Base-by-base conservation (phyloP, 208 protist species). In the Trypanosoma scelopori region DNA sequence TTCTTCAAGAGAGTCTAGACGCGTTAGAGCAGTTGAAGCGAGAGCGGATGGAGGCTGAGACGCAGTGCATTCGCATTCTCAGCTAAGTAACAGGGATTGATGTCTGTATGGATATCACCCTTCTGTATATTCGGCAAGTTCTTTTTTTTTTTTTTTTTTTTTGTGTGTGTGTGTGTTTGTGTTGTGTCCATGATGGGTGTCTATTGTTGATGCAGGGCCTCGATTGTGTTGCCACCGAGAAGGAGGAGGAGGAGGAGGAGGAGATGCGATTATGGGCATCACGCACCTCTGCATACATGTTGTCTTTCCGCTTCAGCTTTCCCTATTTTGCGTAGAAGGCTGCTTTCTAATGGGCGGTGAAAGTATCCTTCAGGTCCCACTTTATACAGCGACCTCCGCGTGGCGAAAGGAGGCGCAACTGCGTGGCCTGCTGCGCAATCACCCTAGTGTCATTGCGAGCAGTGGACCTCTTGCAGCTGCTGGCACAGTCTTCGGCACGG, bases 321-420 rank as follows among this genome's bases (percentile, higher is more conserved):
- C 9, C 15, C 27, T 46, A 30, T 49, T 41, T 41, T 37, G 12
- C 42, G 6, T 43, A 55, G 55, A 32, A 49, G 27, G 22, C 12
- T 18, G 28, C 28, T 51, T 59, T 43, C 37, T 50, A 16, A 43
- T 49, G 11, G 92, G 91, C 85, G 66, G 84, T 25, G 69, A 75
- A 22, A 92, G 85, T 57, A 82, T 94, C 43, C 48, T 94, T 46
- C 70, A 79, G 62, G 52, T 87, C 37, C 76, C 82, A 18, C 72
- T 83, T 30, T 92, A 86, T 73, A 78, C 81, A 23, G 77, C 89
- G 4, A 72, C 84, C 0, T 69, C 85, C 0, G 76, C 71, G 27
- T 95, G 89, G 87, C 72, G 89, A 18, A 74, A 70, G 50, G 77
- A 84, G 12, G 83, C 85, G 25, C 89, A 95, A 74, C 67, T 95